Percentiles rank a stretch among this genome's conserved stretches.
These are phyloP conservation scores for Lepidium campestre DNA, from an alignment of 441 rosid species.

Conservation along the genomic window DNA sequence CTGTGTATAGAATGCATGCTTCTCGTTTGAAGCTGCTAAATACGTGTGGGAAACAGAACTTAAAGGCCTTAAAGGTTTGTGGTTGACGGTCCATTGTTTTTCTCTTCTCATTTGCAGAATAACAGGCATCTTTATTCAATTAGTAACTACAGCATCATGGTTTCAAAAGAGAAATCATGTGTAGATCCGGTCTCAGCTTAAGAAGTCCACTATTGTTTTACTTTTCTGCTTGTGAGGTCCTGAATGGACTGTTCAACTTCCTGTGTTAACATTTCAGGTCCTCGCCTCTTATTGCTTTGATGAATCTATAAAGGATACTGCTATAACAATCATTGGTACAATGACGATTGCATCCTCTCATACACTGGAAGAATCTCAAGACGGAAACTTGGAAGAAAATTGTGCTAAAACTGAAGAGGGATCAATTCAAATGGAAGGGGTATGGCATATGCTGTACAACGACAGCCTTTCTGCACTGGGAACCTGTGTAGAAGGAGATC, in stretches of 20 bases:
- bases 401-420: constrained; percentile 42
- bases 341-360: constrained; percentile 40
- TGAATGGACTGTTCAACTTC: constrained; percentile 7
- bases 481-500: constrained; percentile 92
- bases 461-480: constrained; percentile 94
- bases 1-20: constrained; percentile 98
- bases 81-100: constrained; percentile 4
- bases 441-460: constrained; percentile 82
- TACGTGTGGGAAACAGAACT: constrained; percentile 58
- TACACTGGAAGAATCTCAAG: constrained; percentile 39
- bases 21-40: constrained; percentile 89
- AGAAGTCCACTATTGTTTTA: neutral
- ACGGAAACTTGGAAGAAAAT: constrained; percentile 34
- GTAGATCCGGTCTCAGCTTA: constrained; percentile 1
- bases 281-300: constrained; percentile 60
- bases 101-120: constrained; percentile 5
- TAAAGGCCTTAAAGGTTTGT: constrained; percentile 76
- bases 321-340: constrained; percentile 39
- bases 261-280: constrained; percentile 41
- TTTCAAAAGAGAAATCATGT: neutral
- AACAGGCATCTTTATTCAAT: neutral
- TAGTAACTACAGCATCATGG: constrained; percentile 11
- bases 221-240: constrained; percentile 2
- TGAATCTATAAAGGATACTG: constrained; percentile 63
- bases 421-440: constrained; percentile 51